Evolutionary conservation across 176 grass and related monocot species (phyloP), one percentile per base, ranked within the genome.

Genomic region (Typha latifolia): DNA sequence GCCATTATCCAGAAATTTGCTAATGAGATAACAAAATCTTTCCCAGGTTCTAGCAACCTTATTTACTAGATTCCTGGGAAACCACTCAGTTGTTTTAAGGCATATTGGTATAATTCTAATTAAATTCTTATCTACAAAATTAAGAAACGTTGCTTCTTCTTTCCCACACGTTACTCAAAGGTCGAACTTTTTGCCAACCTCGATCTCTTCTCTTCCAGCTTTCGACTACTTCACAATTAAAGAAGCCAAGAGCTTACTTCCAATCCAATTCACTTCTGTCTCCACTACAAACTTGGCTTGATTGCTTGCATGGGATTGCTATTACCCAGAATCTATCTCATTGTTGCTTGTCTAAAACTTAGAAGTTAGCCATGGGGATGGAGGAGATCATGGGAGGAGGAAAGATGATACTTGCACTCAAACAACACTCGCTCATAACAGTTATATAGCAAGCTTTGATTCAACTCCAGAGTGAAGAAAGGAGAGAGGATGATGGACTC

Each of bases 351-450:
- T 66, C 12, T 56, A 5, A 77, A 69, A 55, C 74, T 48, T 67
- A 69, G 12, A 77, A 20, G 52, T 21, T 18, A 57, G 19, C 15
- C 3, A 57, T 5, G 52, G 19, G 18, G n/a, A 14, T 22, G 53
- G 53, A 57, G 53, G 53, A 59, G n/a, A 19, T 20, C 18, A 22
- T 43, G 37, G n/a, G 53, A 59, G 16, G 53, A 21, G 23, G 49
- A 37, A 64, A 64, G 14, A 74, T 13, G 72, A 74, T 63, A 37
- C 72, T 74, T 74, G 26, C 61, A 74, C 62, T 74, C 72, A 78
- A 81, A 76, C 66, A 56, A 83, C 55, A 86, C 87, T 74, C 84
- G 70, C 68, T 77, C 81, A 82, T 80, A 73, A 81, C 52, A 43
- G 1, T 10, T 43, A 43, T 43, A 43, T 43, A 43, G 10, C 37